Evolutionary conservation across 2,329 filamentous ascomycete species (phyloP).

Genomic region (Alternaria triticimaculans): DNA sequence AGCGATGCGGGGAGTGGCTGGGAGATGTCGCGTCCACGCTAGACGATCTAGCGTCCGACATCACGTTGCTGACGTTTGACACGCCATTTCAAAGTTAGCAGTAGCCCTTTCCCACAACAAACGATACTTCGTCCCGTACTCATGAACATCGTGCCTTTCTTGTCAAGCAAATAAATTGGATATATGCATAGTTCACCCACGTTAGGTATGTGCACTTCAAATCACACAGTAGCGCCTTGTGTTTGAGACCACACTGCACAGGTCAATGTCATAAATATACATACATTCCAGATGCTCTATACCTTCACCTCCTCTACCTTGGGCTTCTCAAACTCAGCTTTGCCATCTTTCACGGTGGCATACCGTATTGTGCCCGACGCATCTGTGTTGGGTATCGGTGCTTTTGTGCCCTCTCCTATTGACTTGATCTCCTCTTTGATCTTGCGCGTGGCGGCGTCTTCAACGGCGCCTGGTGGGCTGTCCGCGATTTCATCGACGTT

Average conservation of each 20-base stretch:
- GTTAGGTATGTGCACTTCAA: not conserved
- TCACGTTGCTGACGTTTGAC: too few relatives aligned
- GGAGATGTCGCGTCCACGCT: too few relatives aligned
- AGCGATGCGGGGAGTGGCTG: too few relatives aligned
- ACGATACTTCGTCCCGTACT: not conserved
- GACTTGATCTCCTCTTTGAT: conserved; percentile 47
- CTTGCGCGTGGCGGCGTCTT: conserved; percentile 56
- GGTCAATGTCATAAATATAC: conserved; percentile 14
- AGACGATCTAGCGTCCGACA: too few relatives aligned
- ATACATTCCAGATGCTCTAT: conserved; percentile 16
- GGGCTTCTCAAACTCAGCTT: conserved; percentile 34
- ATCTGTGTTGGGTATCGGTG: conserved; percentile 24
- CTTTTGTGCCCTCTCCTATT: conserved; percentile 28
- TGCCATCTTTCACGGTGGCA: conserved; percentile 37
- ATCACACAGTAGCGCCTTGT: not conserved
- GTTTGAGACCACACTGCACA: not conserved
- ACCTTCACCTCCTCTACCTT: conserved; percentile 6
- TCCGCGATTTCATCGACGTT: conserved; percentile 93
- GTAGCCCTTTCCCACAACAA: not conserved
- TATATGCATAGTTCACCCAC: not conserved
- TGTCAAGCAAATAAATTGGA: not conserved
- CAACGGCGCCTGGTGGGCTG: conserved; percentile 73
- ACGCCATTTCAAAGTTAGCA: too few relatives aligned
- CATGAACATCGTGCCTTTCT: not conserved
- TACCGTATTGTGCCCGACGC: conserved; percentile 28